Evolutionary conservation across 164 flowering plant species (phyloP), one percentile per base, ranked within the genome.

Genomic region (Nymphaea thermarum): DNA sequence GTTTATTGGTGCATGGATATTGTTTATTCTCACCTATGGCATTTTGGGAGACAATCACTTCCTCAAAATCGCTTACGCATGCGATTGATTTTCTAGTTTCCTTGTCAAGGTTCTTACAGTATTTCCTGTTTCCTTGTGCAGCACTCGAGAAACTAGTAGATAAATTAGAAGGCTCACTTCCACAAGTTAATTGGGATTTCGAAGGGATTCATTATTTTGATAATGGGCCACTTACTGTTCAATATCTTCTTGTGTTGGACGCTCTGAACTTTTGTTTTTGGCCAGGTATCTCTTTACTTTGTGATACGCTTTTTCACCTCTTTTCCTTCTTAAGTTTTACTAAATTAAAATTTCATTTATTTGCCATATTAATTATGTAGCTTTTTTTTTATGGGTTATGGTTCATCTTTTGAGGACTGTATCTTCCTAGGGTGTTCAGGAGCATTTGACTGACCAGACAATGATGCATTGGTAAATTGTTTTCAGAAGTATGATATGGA

Each of bases 121-220:
- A 14, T 47, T 47, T 47, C 55, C 12, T 14, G 12, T 14, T 61
- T n/a, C 18, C 53, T 2, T 10, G 15, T 76, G 78, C 78, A 94
- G 98, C 88, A 73, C 83, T 94, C 66, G 95, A 90, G 83, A 86
- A 84, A 67, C 82, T 80, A 3, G 98, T 87, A 59, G 86, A 86
- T 47, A 67, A 62, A 4, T 80, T 88, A 17, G 67, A 81, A 12
- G 90, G 77, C 44, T 80, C 89, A 47, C 81, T 94, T 69, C 98
- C 97, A 3, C 85, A 85, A 67, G 89, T 91, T 63, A 85, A 85
- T 66, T 94, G 98, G 97, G 81, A 91, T 87, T 91, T 82, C 67
- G 98, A 94, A 83, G 95, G 96, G 75, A 91, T 89, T 85, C 98
- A 94, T 72, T 94, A 86, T 70, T 91, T 89, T 25, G 98, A 94